Percentiles rank a stretch among this genome's conserved stretches.
Evolutionary conservation across 1,139 yeast species (phyloP).

Genomic region (Blastobotrys petasosporus): DNA sequence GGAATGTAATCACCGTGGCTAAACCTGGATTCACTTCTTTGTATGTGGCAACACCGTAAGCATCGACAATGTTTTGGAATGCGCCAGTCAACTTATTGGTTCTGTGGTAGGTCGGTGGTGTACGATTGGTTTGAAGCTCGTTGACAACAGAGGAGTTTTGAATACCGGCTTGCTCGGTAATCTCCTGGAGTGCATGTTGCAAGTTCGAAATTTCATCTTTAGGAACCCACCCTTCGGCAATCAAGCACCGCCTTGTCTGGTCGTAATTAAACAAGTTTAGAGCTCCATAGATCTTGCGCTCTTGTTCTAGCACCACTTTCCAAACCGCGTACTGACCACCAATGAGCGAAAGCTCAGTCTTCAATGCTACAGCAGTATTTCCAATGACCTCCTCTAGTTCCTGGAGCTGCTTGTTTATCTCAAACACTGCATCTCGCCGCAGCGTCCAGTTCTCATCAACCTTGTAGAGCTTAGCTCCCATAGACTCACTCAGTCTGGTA

Average conservation of each 20-base stretch:
- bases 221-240: constrained; percentile 99
- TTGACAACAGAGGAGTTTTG: constrained; percentile 75
- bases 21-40: constrained; percentile 95
- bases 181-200: constrained; percentile 47
- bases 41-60: constrained; percentile 90
- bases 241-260: constrained; percentile 74
- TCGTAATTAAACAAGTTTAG: constrained; percentile 83
- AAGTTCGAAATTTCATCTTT: constrained; percentile 46
- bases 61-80: constrained; percentile 89
- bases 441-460: constrained; percentile 53
- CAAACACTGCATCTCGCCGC: constrained; percentile 53
- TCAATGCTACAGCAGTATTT: constrained; percentile 65
- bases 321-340: constrained; percentile 73
- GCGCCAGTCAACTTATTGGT: constrained; percentile 90
- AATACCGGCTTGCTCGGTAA: constrained; percentile 52
- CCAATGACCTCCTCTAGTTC: constrained; percentile 66
- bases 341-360: constrained; percentile 69
- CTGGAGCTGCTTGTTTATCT: constrained; percentile 51
- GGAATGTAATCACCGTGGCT: constrained; percentile 91
- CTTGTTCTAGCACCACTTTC: constrained; percentile 61
- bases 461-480: constrained; percentile 72
- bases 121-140: constrained; percentile 68
- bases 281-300: constrained; percentile 66
- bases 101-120: constrained; percentile 91
- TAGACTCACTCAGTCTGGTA: constrained; percentile 68